phyloP scores from a whole-genome alignment of 371 early-diverging fungal species.

The Spraguea lophii region DNA sequence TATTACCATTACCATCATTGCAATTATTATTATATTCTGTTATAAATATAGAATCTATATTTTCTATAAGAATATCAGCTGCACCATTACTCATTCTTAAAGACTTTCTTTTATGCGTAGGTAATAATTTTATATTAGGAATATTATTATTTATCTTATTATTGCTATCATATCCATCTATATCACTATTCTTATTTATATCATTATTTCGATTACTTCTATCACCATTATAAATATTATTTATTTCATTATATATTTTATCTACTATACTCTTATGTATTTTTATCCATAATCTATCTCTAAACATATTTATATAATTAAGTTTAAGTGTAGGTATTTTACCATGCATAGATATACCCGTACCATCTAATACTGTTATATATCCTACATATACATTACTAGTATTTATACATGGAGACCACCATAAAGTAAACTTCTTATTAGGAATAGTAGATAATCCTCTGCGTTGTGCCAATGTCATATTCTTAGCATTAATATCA shows the following conservation, averaged over 20 bases:
- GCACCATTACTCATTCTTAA: constrained; percentile 77
- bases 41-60: too few relatives aligned
- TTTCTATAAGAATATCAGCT: constrained; percentile 72
- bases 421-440: constrained; percentile 96
- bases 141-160: background rate
- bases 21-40: too few relatives aligned
- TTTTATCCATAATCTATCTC: constrained; percentile 95
- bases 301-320: constrained; percentile 88
- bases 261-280: constrained; percentile 81
- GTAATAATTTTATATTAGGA: constrained; percentile 48
- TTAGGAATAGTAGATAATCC: constrained; percentile 96
- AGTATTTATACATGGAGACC: constrained; percentile 93
- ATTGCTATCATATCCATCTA: background rate
- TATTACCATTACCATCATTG: too few relatives aligned
- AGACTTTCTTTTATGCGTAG: constrained; percentile 85
- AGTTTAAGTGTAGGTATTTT: constrained; percentile 96
- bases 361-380: constrained; percentile 88
- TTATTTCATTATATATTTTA: constrained; percentile 49
- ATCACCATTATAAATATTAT: constrained; percentile 49
- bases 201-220: constrained; percentile 28
- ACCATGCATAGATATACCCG: constrained; percentile 96
- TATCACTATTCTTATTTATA: background rate
- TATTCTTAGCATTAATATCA: constrained; percentile 57
- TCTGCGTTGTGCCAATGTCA: constrained; percentile 87
- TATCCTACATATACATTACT: constrained; percentile 93